These are phyloP conservation scores for Chlamydomonas sphaeroides DNA, from an alignment of 139 green algal genomes.

Conservation along the genomic window DNA sequence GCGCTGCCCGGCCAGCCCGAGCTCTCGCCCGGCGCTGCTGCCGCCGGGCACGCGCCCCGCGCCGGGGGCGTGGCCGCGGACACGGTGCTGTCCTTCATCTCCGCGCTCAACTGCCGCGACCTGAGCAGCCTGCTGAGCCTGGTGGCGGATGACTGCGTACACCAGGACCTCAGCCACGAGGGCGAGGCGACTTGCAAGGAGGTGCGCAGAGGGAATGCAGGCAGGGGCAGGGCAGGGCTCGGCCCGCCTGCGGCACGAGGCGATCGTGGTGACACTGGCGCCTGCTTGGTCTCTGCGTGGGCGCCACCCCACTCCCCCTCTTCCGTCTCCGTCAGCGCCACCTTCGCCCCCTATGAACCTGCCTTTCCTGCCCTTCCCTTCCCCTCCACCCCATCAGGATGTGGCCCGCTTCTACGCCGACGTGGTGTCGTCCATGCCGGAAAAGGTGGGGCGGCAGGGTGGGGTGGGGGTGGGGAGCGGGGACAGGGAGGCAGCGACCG, in stretches of 20 bases:
- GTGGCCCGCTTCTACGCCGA: conserved; percentile 21
- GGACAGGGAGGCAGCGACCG: too few species aligned
- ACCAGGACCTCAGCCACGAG: conserved; percentile 12
- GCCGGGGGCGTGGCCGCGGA: too few species aligned
- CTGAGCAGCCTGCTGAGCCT: not conserved
- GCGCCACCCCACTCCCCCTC: too few species aligned
- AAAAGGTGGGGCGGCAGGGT: not conserved
- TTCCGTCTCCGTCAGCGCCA: too few species aligned
- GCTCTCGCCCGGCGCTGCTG: too few species aligned
- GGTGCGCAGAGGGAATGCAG: not conserved
- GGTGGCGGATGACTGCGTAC: not conserved
- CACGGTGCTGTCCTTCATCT: too few species aligned
- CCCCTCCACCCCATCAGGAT: not conserved
- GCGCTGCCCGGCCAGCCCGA: too few species aligned
- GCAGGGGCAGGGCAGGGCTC: not conserved
- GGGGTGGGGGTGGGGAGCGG: not conserved
- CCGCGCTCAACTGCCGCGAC: conserved; percentile 2
- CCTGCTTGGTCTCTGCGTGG: too few species aligned
- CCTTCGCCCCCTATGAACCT: not conserved
- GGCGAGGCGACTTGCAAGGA: not conserved
- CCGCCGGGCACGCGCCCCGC: too few species aligned
- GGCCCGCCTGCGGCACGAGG: not conserved
- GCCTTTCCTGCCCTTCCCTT: not conserved
- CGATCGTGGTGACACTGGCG: not conserved
- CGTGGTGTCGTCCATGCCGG: conserved; percentile 1